phyloP scores from a whole-genome alignment of 2,329 filamentous ascomycete species.

The Bipolaris oryzae region DNA sequence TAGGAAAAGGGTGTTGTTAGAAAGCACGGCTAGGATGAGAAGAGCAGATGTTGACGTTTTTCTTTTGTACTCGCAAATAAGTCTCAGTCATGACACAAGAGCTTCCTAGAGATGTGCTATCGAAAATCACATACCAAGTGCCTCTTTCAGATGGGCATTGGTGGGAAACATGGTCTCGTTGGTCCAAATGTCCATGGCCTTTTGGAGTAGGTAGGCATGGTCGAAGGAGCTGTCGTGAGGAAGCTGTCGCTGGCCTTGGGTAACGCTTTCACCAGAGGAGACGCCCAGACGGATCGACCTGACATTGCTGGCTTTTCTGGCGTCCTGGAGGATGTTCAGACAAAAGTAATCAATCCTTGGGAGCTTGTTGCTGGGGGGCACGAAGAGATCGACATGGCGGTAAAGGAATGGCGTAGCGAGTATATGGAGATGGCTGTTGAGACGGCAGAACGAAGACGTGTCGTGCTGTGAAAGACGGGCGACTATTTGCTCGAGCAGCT shows the following conservation, averaged over 20 bases:
- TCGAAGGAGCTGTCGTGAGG: slow-evolving; percentile 21
- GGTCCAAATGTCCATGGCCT: slow-evolving; percentile 18
- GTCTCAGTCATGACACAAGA: neutral
- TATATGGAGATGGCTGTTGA: slow-evolving; percentile 20
- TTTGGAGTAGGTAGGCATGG: slow-evolving; percentile 16
- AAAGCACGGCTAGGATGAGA: neutral
- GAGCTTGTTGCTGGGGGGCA: slow-evolving; percentile 20
- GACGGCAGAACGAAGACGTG: slow-evolving; percentile 19
- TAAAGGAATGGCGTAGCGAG: slow-evolving; percentile 30
- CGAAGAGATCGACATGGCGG: slow-evolving; percentile 31
- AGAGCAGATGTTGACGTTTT: neutral
- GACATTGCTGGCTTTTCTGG: slow-evolving; percentile 24
- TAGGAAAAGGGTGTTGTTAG: neutral
- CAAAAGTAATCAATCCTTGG: slow-evolving; percentile 36
- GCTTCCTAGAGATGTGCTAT: neutral
- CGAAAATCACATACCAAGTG: slow-evolving; percentile 11
- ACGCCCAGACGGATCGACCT: slow-evolving; percentile 30
- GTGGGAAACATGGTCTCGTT: slow-evolving; percentile 23
- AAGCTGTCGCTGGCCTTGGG: slow-evolving; percentile 26
- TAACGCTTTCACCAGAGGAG: slow-evolving; percentile 15
- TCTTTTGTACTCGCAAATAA: neutral
- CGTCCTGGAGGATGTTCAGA: slow-evolving; percentile 27
- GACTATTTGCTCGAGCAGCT: slow-evolving; percentile 34
- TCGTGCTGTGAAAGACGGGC: slow-evolving; percentile 27
- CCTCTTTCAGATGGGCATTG: slow-evolving; percentile 25